Percentiles rank a stretch among this genome's conserved stretches.
These are phyloP conservation scores for Fulvia fulva DNA, from an alignment of 2,329 filamentous ascomycete genomes.

Conservation along the genomic window DNA sequence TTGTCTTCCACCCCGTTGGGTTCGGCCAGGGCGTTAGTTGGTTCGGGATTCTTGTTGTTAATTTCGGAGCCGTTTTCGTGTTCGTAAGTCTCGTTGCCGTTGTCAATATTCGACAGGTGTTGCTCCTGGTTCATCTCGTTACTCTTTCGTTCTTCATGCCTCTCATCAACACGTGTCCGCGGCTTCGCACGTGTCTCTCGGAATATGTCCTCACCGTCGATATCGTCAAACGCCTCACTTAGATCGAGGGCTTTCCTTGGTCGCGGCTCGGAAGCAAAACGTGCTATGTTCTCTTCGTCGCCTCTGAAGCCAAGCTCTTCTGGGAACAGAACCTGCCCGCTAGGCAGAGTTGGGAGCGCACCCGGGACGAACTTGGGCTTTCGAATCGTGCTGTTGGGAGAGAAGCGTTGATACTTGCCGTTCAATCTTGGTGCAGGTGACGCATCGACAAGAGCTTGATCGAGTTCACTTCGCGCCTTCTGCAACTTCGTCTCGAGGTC, in stretches of 20 bases:
- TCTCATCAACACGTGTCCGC: constrained; percentile 21
- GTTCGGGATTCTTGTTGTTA: not conserved
- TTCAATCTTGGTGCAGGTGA: constrained; percentile 38
- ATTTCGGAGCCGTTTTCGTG: not conserved
- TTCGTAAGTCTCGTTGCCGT: not conserved
- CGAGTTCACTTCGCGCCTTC: constrained; percentile 52
- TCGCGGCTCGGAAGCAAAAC: constrained; percentile 3
- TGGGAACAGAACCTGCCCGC: constrained; percentile 37
- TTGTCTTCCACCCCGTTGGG: constrained; percentile 10
- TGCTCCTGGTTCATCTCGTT: constrained; percentile 14
- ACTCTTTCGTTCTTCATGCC: constrained; percentile 20
- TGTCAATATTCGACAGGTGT: not conserved
- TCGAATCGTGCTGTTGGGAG: constrained; percentile 28
- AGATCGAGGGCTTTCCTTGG: constrained; percentile 16
- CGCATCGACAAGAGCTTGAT: constrained; percentile 44
- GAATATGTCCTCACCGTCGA: constrained; percentile 21
- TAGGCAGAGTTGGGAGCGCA: constrained; percentile 36
- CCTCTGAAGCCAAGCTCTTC: constrained; percentile 17
- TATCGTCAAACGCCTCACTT: constrained; percentile 20
- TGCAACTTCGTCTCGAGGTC: constrained; percentile 58
- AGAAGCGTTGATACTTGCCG: constrained; percentile 35
- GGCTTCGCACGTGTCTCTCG: constrained; percentile 16
- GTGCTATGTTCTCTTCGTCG: constrained; percentile 7
- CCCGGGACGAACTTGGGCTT: constrained; percentile 34
- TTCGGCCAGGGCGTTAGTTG: not conserved